These are phyloP conservation scores for Hawksworthiomyces lignivorus DNA, from an alignment of 2,329 filamentous ascomycete genomes.

Conservation along the genomic window DNA sequence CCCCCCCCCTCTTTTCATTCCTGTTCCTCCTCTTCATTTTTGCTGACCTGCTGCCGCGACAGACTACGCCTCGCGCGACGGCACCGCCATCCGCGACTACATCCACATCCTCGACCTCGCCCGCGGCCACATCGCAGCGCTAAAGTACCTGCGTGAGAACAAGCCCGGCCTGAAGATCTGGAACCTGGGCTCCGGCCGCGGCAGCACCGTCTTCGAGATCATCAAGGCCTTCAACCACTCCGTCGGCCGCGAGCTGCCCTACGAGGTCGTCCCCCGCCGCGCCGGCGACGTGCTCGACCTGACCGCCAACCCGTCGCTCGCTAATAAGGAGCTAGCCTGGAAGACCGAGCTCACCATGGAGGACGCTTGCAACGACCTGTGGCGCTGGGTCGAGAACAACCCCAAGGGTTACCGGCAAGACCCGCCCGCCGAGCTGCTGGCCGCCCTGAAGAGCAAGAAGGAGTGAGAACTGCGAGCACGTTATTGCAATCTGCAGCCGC, in stretches of 20 bases:
- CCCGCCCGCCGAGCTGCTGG: slow-evolving; percentile 75
- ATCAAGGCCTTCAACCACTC: slow-evolving; percentile 86
- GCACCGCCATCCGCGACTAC: slow-evolving; percentile 94
- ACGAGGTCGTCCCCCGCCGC: slow-evolving; percentile 75
- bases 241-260: slow-evolving; percentile 77
- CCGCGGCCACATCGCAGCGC: slow-evolving; percentile 75
- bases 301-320: slow-evolving; percentile 81
- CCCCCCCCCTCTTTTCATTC: not conserved
- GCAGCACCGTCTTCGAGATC: slow-evolving; percentile 95
- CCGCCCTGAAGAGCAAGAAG: slow-evolving; percentile 35
- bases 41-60: slow-evolving; percentile 20
- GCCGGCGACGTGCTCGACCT: slow-evolving; percentile 90
- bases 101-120: slow-evolving; percentile 93
- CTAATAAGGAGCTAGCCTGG: slow-evolving; percentile 86
- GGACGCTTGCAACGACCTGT: slow-evolving; percentile 87
- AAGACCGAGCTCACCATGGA: slow-evolving; percentile 86
- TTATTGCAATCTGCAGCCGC: too few relatives aligned
- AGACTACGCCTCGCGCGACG: slow-evolving; percentile 89
- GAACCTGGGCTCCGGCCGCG: slow-evolving; percentile 92
- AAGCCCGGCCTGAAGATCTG: slow-evolving; percentile 88
- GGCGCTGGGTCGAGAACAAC: slow-evolving; percentile 97
- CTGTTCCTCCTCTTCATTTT: not conserved
- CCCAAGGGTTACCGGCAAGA: slow-evolving; percentile 89
- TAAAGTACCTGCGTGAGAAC: slow-evolving; percentile 79
- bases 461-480: not conserved